Evolutionary conservation across 768 basidiomycete species (phyloP), one percentile per base, ranked within the genome.

Genomic region (Erythrobasidium yunnanense): DNA sequence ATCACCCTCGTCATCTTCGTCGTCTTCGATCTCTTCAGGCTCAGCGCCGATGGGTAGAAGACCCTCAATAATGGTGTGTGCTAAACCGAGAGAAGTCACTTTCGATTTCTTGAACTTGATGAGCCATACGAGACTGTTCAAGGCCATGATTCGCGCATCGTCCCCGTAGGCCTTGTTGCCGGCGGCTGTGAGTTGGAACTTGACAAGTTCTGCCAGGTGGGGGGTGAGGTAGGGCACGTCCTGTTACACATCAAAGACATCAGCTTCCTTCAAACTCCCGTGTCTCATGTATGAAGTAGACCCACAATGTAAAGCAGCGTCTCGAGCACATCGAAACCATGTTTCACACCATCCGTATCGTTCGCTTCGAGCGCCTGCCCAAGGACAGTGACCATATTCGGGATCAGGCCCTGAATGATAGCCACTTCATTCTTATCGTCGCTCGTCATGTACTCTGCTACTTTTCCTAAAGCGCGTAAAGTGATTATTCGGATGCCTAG

Each of bases 91-190:
- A 71, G 82, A 82, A 77, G 95, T 90, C 35, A 99, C 83, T 77
- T 91, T 95, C 54, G 86, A 85, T 79, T 96, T 96, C 84, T 97
- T 99, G 80, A 97, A 97, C 80, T 92, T 87, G 58, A 97, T 86
- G 6, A 91, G 90, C 92, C 92, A 97, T 74, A 90, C 87, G 7
- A 99, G 83, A 5, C 88, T 87, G 73, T 96, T 97, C 38, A 99
- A 82, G 8, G 87, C 85, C 71, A 95, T 85, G 67, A 91, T 83
- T 65, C 95, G 87, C 66, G 95, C 83, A 55, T 88, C 90, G 52
- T 78, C 77, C 49, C 88, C 87, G 72, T 85, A 84, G 11, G 78
- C 77, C 69, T 81, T 82, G 79, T 93, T 91, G 32, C 82, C 85
- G 63, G 90, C 92, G 46, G 85, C 86, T 51, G 80, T 80, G 42